A percentile compares a stretch with the other conserved stretches of the same genome.
Conservation (phyloP, 2,329 filamentous ascomycete species). For the Cercospora sojina region DNA sequence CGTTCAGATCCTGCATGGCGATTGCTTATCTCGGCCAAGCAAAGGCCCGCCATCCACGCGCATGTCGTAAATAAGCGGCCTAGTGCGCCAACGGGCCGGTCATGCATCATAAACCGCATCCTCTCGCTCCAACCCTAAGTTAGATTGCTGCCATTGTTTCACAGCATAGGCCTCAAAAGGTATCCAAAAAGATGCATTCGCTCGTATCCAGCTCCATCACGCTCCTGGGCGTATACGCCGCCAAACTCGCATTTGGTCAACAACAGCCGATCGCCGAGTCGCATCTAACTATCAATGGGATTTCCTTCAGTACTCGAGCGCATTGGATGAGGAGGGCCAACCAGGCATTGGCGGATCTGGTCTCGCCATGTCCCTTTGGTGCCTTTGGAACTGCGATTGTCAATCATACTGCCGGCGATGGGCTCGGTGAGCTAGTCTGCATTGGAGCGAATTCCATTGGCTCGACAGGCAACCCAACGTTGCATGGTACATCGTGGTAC, state of each 20-base stretch:
- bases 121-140: not conserved
- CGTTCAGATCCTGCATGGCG: not conserved
- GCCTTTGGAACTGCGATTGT: conserved; percentile 57
- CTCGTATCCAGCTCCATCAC: not conserved
- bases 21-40: not conserved
- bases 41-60: not conserved
- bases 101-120: not conserved
- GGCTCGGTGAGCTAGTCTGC: conserved; percentile 51
- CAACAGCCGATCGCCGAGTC: conserved; percentile 16
- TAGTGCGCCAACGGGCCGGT: not conserved
- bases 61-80: not conserved
- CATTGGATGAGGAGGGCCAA: conserved; percentile 57
- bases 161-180: not conserved
- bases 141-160: not conserved
- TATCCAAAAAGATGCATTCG: not conserved
- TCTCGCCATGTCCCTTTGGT: conserved; percentile 53
- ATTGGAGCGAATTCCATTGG: conserved; percentile 51
- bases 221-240: not conserved
- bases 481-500: conserved; percentile 48
- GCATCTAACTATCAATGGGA: conserved; percentile 17
- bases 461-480: conserved; percentile 51
- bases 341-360: conserved; percentile 44
- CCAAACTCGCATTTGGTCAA: not conserved
- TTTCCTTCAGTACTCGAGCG: conserved; percentile 21
- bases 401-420: conserved; percentile 50